These are phyloP conservation scores for Globisporangium okanoganense DNA, from an alignment of 352 stramenopile genomes.

Conservation along the genomic window DNA sequence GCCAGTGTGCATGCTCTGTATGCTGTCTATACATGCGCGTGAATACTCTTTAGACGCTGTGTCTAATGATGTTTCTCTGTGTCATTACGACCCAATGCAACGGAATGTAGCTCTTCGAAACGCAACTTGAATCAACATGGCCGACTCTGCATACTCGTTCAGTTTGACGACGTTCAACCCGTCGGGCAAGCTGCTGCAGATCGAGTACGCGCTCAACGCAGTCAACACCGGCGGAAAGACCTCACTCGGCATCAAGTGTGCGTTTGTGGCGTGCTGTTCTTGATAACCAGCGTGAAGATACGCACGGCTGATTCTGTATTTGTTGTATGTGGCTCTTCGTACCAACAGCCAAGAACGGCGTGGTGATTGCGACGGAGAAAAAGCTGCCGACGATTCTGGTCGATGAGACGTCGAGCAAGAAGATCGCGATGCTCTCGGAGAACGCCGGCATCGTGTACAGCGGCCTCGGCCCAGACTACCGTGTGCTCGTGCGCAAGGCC, in stretches of 20 bases:
- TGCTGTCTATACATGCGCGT: background rate
- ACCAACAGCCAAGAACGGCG: constrained; percentile 95
- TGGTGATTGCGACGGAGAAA: constrained; percentile 99
- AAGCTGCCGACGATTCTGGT: constrained; percentile 96
- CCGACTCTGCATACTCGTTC: constrained; percentile 98
- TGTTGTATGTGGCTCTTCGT: background rate
- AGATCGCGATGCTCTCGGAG: constrained; percentile 95
- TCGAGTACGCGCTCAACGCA: constrained; percentile 99
- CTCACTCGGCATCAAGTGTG: constrained; percentile 96
- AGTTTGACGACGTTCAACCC: constrained; percentile 99
- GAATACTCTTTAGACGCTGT: background rate
- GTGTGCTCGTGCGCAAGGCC: constrained; percentile 95
- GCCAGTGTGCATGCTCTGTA: background rate
- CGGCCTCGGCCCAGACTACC: constrained; percentile 98
- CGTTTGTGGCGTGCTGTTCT: constrained; percentile 11
- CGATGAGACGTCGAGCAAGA: constrained; percentile 94
- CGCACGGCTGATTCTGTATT: background rate
- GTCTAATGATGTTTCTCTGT: background rate
- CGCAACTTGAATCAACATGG: constrained; percentile 62
- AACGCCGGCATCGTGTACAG: constrained; percentile 95
- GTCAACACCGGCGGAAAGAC: constrained; percentile 97
- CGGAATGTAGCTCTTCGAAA: constrained; percentile 1
- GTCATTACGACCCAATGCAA: background rate
- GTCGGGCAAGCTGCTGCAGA: constrained; percentile 99
- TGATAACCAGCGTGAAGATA: background rate